Conservation (phyloP, 306 rosid genomes). For the Aeschynomene evenia region DNA sequence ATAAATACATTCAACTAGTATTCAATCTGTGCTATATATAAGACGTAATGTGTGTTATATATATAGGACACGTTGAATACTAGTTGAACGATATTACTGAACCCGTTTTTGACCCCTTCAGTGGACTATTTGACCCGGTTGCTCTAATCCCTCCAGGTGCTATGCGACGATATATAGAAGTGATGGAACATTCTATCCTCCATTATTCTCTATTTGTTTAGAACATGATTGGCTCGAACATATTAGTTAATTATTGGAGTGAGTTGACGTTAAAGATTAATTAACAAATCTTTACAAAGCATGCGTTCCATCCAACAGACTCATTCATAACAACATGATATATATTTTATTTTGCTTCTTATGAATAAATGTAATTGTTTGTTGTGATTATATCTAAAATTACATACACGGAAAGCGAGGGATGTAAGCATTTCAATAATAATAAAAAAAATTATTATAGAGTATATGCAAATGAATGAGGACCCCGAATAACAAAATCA, state of each 20-base stretch:
- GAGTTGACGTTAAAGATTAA: neutral
- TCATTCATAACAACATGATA: neutral
- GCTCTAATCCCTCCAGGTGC: neutral
- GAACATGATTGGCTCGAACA: neutral
- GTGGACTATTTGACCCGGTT: neutral
- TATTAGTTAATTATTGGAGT: neutral
- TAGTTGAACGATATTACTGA: no score
- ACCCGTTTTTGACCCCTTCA: neutral
- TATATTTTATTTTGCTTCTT: neutral
- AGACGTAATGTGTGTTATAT: no score
- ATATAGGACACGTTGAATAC: no score
- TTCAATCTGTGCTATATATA: no score
- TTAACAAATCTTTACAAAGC: neutral
- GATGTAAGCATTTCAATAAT: neutral
- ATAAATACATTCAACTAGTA: no score
- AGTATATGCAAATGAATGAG: neutral
- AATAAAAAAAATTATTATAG: no score
- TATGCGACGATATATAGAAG: neutral
- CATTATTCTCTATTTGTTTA: neutral
- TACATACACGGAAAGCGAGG: neutral
- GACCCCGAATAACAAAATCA: neutral
- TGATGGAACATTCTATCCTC: neutral
- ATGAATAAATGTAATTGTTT: neutral
- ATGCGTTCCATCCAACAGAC: slow-evolving; percentile 6
- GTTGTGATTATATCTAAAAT: neutral